Conservation (phyloP, 768 basidiomycete genomes). For the Suillus bovinus region DNA sequence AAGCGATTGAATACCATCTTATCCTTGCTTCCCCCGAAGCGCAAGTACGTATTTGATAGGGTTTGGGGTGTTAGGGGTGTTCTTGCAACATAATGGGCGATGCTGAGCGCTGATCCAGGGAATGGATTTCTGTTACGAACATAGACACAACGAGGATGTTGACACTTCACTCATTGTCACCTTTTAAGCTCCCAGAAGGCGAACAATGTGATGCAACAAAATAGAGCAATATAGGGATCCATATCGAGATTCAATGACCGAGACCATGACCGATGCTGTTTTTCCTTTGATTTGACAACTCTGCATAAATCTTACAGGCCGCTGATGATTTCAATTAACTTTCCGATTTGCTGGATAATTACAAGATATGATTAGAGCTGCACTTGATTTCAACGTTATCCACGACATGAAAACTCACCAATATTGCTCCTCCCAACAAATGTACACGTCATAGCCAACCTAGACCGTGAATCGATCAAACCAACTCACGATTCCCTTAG, state of each 20-base stretch:
- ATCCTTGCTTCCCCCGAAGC: neutral
- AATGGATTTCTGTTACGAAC: neutral
- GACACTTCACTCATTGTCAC: neutral
- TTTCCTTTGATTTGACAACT: too few species aligned
- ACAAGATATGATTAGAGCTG: neutral
- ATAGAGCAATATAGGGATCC: neutral
- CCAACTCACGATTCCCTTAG: conserved; percentile 47
- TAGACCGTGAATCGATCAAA: conserved; percentile 41
- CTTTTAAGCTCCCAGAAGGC: neutral
- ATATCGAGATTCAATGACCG: neutral
- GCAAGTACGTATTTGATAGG: neutral
- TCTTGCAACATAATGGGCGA: neutral
- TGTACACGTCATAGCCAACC: neutral
- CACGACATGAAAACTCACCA: neutral
- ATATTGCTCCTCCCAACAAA: neutral
- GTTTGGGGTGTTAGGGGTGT: neutral
- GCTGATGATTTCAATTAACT: too few species aligned
- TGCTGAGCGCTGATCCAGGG: neutral
- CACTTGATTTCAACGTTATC: neutral
- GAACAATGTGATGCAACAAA: neutral
- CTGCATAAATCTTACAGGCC: too few species aligned
- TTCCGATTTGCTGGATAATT: neutral
- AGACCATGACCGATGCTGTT: neutral
- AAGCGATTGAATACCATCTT: neutral
- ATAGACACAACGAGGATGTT: neutral